Conservation (phyloP, 305 asterid genomes). For the Fraxinus latifolia region DNA sequence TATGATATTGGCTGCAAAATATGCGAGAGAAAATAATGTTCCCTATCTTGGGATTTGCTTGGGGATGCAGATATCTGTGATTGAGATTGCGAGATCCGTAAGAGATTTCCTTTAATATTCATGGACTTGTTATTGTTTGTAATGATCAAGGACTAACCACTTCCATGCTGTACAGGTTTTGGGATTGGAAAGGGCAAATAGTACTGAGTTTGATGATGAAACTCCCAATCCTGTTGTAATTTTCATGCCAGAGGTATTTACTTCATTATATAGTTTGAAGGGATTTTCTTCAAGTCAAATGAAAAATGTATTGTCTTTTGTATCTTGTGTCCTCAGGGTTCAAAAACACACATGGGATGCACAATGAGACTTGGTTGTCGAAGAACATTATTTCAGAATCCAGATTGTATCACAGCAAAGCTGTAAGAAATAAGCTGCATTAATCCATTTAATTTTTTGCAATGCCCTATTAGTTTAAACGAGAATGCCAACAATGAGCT, state of each 20-base stretch:
- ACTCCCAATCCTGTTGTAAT: slow-evolving; percentile 75
- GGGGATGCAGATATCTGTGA: slow-evolving; percentile 94
- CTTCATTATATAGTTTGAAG: slow-evolving; percentile 7
- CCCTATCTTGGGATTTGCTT: slow-evolving; percentile 95
- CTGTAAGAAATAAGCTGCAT: slow-evolving; percentile 43
- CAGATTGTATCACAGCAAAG: slow-evolving; percentile 78
- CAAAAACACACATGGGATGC: slow-evolving; percentile 94
- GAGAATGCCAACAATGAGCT: slow-evolving; percentile 8
- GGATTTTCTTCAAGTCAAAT: slow-evolving; percentile 6
- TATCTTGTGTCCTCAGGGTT: slow-evolving; percentile 47
- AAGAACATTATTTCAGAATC: slow-evolving; percentile 71
- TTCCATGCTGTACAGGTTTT: slow-evolving; percentile 46
- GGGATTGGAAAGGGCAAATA: slow-evolving; percentile 63
- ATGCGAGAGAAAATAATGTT: slow-evolving; percentile 77
- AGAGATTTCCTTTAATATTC: slow-evolving; percentile 28
- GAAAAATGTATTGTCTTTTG: slow-evolving; percentile 11
- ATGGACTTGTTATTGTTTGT: background rate
- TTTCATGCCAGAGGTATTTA: slow-evolving; percentile 93
- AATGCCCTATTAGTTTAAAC: background rate
- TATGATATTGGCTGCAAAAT: slow-evolving; percentile 94
- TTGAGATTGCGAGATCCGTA: slow-evolving; percentile 88
- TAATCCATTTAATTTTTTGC: background rate
- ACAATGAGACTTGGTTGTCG: slow-evolving; percentile 97
- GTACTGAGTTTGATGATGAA: slow-evolving; percentile 70
- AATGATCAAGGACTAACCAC: background rate